Percentiles rank a stretch among this genome's conserved stretches.
Conservation (phyloP, 192 early-diverging fungal genomes). For the Podila horticola region DNA sequence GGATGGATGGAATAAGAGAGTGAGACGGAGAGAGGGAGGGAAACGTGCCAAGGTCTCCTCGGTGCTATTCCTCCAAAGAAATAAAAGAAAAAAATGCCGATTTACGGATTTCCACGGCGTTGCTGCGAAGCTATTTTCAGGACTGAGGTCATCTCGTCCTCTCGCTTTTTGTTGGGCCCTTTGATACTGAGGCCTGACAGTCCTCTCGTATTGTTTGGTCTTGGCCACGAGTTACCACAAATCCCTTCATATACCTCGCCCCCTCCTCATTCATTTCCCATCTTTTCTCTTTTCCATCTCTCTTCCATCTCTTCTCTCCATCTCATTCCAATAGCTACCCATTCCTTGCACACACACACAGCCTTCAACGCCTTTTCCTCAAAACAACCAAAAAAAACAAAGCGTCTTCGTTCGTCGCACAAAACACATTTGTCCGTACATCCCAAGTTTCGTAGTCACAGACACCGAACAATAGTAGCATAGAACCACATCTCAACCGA, state of each 20-base stretch:
- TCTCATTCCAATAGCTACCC: not conserved
- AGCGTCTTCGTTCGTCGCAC: not conserved
- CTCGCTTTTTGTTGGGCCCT: too few relatives aligned
- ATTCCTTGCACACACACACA: too few relatives aligned
- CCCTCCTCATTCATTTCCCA: not conserved
- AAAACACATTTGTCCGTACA: too few relatives aligned
- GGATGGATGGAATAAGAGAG: not conserved
- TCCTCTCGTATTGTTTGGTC: not conserved
- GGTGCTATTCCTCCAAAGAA: too few relatives aligned
- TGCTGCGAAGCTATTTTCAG: too few relatives aligned
- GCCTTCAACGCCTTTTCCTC: not conserved
- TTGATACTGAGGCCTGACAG: too few relatives aligned
- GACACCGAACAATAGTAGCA: not conserved
- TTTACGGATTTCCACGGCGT: too few relatives aligned
- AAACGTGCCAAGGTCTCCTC: too few relatives aligned
- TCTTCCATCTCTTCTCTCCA: not conserved
- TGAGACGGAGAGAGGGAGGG: not conserved
- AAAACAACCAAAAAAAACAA: constrained; percentile 5
- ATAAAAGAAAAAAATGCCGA: too few relatives aligned
- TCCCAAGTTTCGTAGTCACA: too few relatives aligned
- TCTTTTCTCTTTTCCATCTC: constrained; percentile 4
- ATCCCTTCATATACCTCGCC: not conserved
- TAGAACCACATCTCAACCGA: not conserved
- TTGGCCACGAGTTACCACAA: constrained; percentile 3
- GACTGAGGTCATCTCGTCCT: too few relatives aligned